Conservation (phyloP, 306 rosid genomes). For the Cicer arietinum region DNA sequence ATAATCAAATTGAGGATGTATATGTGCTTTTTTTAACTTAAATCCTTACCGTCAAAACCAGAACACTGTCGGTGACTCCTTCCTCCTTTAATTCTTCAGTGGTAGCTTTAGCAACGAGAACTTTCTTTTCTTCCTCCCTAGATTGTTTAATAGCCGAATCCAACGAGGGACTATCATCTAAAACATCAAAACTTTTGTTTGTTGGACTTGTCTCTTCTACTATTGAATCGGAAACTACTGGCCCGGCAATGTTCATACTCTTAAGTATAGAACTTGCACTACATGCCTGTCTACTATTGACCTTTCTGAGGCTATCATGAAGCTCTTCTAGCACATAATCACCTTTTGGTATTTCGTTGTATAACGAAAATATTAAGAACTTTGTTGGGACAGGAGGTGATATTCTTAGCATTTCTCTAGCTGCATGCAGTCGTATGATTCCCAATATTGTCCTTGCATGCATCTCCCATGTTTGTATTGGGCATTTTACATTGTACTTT, state of each 20-base stretch:
- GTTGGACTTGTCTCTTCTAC: conserved; percentile 41
- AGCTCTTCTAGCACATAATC: conserved; percentile 85
- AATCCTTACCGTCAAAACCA: conserved; percentile 62
- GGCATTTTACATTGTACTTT: conserved; percentile 55
- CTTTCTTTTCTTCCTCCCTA: conserved; percentile 81
- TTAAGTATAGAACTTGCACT: conserved; percentile 71
- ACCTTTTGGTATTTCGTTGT: conserved; percentile 84
- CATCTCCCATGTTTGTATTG: conserved; percentile 76
- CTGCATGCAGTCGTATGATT: conserved; percentile 87
- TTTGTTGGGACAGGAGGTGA: conserved; percentile 87
- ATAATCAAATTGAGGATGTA: conserved; percentile 16
- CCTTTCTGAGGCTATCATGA: conserved; percentile 67
- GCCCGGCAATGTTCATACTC: conserved; percentile 55
- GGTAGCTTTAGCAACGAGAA: conserved; percentile 79
- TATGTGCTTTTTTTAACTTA: neutral
- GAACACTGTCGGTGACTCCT: conserved; percentile 70
- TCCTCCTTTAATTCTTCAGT: conserved; percentile 78
- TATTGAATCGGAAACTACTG: conserved; percentile 44
- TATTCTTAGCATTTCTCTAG: conserved; percentile 88
- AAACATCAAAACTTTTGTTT: conserved; percentile 32
- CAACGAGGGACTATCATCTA: conserved; percentile 51
- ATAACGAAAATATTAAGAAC: conserved; percentile 82
- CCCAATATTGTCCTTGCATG: conserved; percentile 88
- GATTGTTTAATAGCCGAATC: conserved; percentile 73
- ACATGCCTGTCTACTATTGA: conserved; percentile 56